Evolutionary conservation across 495 filamentous ascomycete genomes (phyloP), one percentile per base, ranked within the genome.

Genomic region (Penicillium turbatum): DNA sequence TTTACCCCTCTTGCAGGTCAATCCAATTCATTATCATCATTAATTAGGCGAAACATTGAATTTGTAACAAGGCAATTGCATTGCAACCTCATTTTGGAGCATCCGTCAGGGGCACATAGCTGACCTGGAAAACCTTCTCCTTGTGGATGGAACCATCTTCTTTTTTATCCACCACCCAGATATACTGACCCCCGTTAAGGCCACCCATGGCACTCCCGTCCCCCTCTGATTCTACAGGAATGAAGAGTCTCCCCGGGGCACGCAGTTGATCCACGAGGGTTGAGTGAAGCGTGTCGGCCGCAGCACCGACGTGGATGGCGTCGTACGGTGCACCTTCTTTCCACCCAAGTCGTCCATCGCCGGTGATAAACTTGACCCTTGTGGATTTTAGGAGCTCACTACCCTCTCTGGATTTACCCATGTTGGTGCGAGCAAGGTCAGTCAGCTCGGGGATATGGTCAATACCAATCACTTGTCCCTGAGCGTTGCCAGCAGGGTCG

Each of bases 231-330:
- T 86, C 88, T 1, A 99, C 88, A 0, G 93, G 93, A 6, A 95
- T 92, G 67, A 95, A 95, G 76, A 95, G 82, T 50, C 80, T 72
- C 13, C 93, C 93, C 0, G 92, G 92, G 5, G 80, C 75, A 54
- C 81, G 82, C 61, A 98, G 71, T 69, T 97, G 93, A 37, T 86
- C 80, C 41, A 95, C 67, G 60, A 99, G 68, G 56, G 79, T 77
- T 34, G 79, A 62, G 64, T 96, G 92, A 42, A 95, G 72, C 60
- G 80, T 77, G 57, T 71, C 78, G 12, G 95, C 92, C 19, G 90
- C 90, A 2, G 93, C 93, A 0, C 93, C 93, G 9, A 99, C 93
- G 67, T 97, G 93, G 51, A 99, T 97, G 8, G 89, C 93, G 79
- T 98, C 92, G 59, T 85, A 87, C 31, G 82, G 83, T 27, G 79